These are phyloP conservation scores for Oropetium thomaeum DNA, from an alignment of 176 grass and related monocot genomes.

Conservation along the genomic window DNA sequence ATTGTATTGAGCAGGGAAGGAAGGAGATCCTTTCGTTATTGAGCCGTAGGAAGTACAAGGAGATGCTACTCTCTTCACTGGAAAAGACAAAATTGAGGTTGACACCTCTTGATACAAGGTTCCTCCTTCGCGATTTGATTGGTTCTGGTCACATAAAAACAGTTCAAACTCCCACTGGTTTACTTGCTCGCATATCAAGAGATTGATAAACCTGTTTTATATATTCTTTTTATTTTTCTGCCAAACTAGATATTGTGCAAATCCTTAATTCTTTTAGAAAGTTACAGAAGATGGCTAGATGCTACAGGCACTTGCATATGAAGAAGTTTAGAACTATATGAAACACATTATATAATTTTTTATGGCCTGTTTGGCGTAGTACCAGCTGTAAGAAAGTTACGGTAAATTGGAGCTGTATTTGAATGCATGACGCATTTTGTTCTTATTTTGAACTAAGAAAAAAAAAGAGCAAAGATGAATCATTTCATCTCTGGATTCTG, in stretches of 20 bases:
- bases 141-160: constrained; percentile 78
- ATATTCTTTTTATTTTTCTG: not conserved
- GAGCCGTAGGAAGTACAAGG: constrained; percentile 72
- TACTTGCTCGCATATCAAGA: constrained; percentile 67
- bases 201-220: constrained; percentile 30
- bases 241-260: not conserved
- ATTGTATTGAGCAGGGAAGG: constrained; percentile 48
- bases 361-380: not conserved
- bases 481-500: too few relatives aligned
- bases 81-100: constrained; percentile 71
- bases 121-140: constrained; percentile 74
- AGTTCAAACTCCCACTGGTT: constrained; percentile 59
- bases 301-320: not conserved
- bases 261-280: not conserved
- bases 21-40: constrained; percentile 75
- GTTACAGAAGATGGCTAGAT: not conserved
- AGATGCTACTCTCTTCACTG: constrained; percentile 66
- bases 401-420: too few relatives aligned
- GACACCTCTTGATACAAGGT: constrained; percentile 67
- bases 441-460: too few relatives aligned
- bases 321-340: not conserved
- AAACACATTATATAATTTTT: not conserved
- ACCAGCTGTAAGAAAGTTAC: too few relatives aligned
- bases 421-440: too few relatives aligned
- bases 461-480: too few relatives aligned